Evolutionary conservation across 2,329 filamentous ascomycete genomes (phyloP).

Genomic region (Diplodia corticola): DNA sequence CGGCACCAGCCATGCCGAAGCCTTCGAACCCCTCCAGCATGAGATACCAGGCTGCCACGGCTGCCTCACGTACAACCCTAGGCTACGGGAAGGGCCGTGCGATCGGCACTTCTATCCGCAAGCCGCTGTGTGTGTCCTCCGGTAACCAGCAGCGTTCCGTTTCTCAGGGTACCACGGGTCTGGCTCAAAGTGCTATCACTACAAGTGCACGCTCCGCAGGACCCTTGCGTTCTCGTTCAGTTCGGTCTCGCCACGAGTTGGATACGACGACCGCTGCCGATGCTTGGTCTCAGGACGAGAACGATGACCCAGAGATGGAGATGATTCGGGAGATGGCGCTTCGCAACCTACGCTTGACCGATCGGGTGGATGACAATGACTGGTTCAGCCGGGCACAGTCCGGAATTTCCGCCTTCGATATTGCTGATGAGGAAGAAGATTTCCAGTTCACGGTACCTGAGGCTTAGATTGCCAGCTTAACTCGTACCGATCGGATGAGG

Average conservation of each 20-base stretch:
- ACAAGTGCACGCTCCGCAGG: neutral
- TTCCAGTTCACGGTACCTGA: constrained; percentile 22
- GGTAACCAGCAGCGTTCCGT: constrained; percentile 28
- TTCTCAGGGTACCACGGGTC: constrained; percentile 11
- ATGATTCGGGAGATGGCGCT: constrained; percentile 35
- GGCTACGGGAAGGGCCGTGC: constrained; percentile 79
- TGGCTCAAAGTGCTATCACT: neutral
- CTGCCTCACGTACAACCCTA: constrained; percentile 75
- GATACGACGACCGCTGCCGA: constrained; percentile 32
- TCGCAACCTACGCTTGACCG: constrained; percentile 6
- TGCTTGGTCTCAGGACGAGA: constrained; percentile 26
- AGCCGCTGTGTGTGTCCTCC: constrained; percentile 28
- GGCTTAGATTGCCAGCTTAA: neutral
- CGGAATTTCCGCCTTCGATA: constrained; percentile 24
- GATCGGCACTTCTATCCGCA: constrained; percentile 42
- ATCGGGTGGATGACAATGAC: neutral
- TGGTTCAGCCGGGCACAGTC: constrained; percentile 12
- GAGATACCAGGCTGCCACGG: constrained; percentile 62
- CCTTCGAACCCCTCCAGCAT: constrained; percentile 48
- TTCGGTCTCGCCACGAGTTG: constrained; percentile 38
- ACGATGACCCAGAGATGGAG: constrained; percentile 33
- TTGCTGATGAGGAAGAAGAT: constrained; percentile 29
- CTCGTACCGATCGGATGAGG: neutral
- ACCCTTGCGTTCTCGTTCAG: constrained; percentile 24
- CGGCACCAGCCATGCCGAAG: constrained; percentile 27